These are phyloP conservation scores for Scheffersomyces cryptocercus DNA, from an alignment of 1,139 yeast species.

Conservation along the genomic window DNA sequence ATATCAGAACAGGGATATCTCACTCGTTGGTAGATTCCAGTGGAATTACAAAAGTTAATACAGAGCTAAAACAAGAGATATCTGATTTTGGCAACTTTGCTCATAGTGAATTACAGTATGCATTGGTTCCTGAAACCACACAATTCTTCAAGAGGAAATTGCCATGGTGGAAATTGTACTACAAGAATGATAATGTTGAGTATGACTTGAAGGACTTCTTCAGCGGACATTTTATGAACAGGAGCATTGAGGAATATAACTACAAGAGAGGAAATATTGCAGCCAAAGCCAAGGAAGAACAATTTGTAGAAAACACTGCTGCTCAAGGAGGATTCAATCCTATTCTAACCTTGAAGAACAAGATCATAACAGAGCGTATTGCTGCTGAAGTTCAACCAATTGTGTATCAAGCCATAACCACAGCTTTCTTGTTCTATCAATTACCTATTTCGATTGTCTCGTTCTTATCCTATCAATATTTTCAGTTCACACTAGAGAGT, in stretches of 20 bases:
- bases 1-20: constrained; percentile 8
- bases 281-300: constrained; percentile 20
- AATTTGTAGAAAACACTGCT: no score
- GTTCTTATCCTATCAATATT: constrained; percentile 32
- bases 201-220: constrained; percentile 46
- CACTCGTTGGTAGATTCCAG: constrained; percentile 6
- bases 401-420: constrained; percentile 30
- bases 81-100: constrained; percentile 30
- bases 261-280: constrained; percentile 40
- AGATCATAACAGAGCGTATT: constrained; percentile 28
- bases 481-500: constrained; percentile 36
- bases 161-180: constrained; percentile 48
- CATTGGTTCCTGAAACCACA: constrained; percentile 33
- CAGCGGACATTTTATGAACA: constrained; percentile 34
- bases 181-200: constrained; percentile 47
- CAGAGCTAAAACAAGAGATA: constrained; percentile 22
- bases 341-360: constrained; percentile 28
- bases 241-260: constrained; percentile 42
- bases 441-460: constrained; percentile 39
- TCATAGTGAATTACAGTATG: constrained; percentile 41
- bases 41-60: constrained; percentile 10
- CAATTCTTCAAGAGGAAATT: constrained; percentile 32
- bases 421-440: constrained; percentile 40
- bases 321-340: constrained; percentile 25
- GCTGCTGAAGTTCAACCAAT: constrained; percentile 40